A percentile compares a stretch with the other conserved stretches of the same genome.
phyloP scores from a whole-genome alignment of 805 yeast genomes.

The Starmerella roubikii region DNA sequence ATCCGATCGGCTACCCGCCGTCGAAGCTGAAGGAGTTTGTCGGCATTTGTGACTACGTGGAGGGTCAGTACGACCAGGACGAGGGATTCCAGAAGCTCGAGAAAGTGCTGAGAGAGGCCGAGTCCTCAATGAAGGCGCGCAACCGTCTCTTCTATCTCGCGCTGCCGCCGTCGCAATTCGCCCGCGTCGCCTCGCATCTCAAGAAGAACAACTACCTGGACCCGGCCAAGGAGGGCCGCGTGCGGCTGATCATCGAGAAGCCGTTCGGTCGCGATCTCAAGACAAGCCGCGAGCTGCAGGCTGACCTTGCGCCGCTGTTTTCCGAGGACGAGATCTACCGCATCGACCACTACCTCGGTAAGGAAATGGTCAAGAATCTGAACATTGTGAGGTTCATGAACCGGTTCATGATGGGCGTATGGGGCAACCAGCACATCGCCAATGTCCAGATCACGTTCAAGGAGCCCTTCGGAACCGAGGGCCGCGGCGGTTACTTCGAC shows the following conservation, averaged over 20 bases:
- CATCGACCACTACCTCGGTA: constrained; percentile 95
- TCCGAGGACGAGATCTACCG: constrained; percentile 83
- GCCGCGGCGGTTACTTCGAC: constrained; percentile 97
- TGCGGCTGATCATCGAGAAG: constrained; percentile 84
- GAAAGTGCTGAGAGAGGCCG: constrained; percentile 44
- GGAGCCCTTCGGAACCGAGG: constrained; percentile 98
- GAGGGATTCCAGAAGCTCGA: constrained; percentile 58
- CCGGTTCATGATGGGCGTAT: constrained; percentile 70
- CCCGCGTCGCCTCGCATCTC: constrained; percentile 58
- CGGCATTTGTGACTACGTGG: constrained; percentile 48
- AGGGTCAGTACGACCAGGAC: constrained; percentile 68
- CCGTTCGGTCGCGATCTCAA: constrained; percentile 91
- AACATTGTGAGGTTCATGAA: constrained; percentile 83
- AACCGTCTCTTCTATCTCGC: constrained; percentile 88
- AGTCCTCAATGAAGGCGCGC: constrained; percentile 35
- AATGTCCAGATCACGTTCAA: constrained; percentile 83
- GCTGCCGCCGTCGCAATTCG: constrained; percentile 85
- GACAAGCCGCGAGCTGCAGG: constrained; percentile 64
- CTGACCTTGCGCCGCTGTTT: constrained; percentile 69
- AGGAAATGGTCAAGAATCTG: constrained; percentile 94
- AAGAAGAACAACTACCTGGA: constrained; percentile 52
- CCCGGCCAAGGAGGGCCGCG: constrained; percentile 44
- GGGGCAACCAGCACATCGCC: constrained; percentile 70
- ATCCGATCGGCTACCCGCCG: constrained; percentile 34
- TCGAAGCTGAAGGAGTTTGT: constrained; percentile 46